Evolutionary conservation across 2,329 filamentous ascomycete genomes (phyloP), one percentile per base, ranked within the genome.

Genomic region (Aspergillus oerlinghausenensis): DNA sequence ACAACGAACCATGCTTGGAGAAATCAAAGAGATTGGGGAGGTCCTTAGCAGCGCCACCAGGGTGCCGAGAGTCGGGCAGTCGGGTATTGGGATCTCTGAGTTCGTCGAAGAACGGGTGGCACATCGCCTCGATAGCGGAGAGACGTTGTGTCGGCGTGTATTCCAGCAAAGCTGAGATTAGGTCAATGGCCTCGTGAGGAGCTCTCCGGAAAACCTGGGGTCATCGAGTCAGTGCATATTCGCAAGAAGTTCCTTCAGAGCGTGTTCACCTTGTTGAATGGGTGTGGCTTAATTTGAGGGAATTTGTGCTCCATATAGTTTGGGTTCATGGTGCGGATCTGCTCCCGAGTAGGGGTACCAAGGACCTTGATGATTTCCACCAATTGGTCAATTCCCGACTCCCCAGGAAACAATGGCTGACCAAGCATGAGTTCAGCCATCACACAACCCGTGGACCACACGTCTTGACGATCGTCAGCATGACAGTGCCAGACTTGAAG

Each of bases 221-320:
- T 53, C 10, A 43, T 38, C 52, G 43, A 59, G 58, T 69, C 63
- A 66, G 70, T 51, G 55, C 38, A 40, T 54, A 51, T 49, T 52
- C 28, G 47, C 23, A 40, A 32, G 38, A 29, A 29, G n/a, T 17
- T 9, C 1, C 8, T 17, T 47, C 14, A 11, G 26, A 14, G 7
- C 29, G 19, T 17, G 49, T 48, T 57, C 73, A 86, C 84, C 84
- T 97, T 97, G 80, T 89, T 95, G 82, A 99, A 99, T 28, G 94
- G 94, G 72, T 99, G 94, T 57, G 94, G 94, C 82, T 99, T 99
- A 81, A 99, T 99, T 77, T 99, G 94, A 50, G 94, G 94, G 78
- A 99, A 99, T 80, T 97, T 97, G 81, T 99, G 94, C 80, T 99
- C 94, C 94, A 99, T 99, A 78, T 99, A 99, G 78, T 99, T 99